phyloP scores from a whole-genome alignment of 2,329 filamentous ascomycete species.

The Aspergillus pseudoglaucus region DNA sequence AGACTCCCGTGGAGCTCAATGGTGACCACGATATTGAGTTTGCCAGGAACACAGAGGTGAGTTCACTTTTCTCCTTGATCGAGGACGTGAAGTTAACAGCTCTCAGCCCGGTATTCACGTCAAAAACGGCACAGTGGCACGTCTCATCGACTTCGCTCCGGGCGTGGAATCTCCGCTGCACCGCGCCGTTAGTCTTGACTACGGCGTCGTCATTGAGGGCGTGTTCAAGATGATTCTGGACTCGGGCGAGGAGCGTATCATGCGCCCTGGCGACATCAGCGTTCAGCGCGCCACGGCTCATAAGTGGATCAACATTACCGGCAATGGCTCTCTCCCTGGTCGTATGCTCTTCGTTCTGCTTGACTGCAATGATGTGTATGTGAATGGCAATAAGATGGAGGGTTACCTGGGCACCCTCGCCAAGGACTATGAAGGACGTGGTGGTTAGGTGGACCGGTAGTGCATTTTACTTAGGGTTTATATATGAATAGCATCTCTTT shows the following conservation, averaged over 20 bases:
- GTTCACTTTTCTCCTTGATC: not conserved
- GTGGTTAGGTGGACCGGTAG: not conserved
- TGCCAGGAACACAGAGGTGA: conserved; percentile 1
- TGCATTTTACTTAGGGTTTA: not conserved
- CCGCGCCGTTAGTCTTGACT: conserved; percentile 3
- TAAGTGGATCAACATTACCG: conserved; percentile 2
- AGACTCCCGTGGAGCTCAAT: not conserved
- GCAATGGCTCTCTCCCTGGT: not conserved
- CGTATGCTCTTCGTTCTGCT: not conserved
- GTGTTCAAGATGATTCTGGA: conserved; percentile 6
- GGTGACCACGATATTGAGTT: conserved; percentile 1
- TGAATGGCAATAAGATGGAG: not conserved
- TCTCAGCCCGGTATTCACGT: not conserved
- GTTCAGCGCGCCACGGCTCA: conserved; percentile 4
- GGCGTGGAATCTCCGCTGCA: conserved; percentile 2
- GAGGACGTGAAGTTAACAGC: not conserved
- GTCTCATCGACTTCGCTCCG: conserved; percentile 3
- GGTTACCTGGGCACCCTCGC: not conserved
- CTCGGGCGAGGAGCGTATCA: conserved; percentile 4
- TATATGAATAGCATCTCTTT: not conserved
- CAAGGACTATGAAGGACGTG: not conserved
- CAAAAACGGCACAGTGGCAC: not conserved
- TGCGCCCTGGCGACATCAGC: conserved; percentile 4
- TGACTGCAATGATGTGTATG: not conserved
- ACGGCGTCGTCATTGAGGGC: conserved; percentile 3